Conservation (phyloP, 176 grass and related monocot genomes). For the Eragrostis curvula region DNA sequence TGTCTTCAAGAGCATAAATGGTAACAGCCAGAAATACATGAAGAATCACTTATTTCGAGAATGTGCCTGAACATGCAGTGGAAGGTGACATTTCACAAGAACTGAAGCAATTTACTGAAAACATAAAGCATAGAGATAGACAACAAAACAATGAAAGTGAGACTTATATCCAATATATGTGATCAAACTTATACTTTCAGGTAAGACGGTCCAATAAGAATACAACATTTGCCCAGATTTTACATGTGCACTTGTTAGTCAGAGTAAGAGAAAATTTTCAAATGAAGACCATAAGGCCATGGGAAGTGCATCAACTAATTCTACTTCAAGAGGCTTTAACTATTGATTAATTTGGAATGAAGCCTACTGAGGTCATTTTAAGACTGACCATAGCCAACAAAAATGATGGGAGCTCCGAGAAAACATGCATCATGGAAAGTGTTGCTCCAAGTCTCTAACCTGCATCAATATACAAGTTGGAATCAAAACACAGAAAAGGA, state of each 20-base stretch:
- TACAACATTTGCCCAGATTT: slow-evolving; percentile 9
- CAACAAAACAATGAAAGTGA: not conserved
- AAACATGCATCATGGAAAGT: slow-evolving; percentile 57
- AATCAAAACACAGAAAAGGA: slow-evolving; percentile 7
- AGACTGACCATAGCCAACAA: slow-evolving; percentile 58
- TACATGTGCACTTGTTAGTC: not conserved
- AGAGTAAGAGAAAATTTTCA: not conserved
- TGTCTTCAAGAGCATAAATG: slow-evolving; percentile 22
- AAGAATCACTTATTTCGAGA: not conserved
- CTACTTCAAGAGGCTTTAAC: slow-evolving; percentile 46
- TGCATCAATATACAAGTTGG: slow-evolving; percentile 25
- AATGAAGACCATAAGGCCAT: slow-evolving; percentile 33
- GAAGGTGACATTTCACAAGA: not conserved
- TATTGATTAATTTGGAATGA: slow-evolving; percentile 38
- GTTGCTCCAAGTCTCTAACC: slow-evolving; percentile 40
- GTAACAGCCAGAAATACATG: slow-evolving; percentile 38
- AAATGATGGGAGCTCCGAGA: slow-evolving; percentile 56
- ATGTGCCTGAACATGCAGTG: not conserved
- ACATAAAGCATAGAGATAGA: not conserved
- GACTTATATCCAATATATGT: not conserved
- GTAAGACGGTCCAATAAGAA: not conserved
- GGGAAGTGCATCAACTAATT: slow-evolving; percentile 9
- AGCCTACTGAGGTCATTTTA: slow-evolving; percentile 67
- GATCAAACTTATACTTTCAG: not conserved
- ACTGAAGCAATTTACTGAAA: not conserved